phyloP scores from a whole-genome alignment of 1,139 yeast genomes.

The Taiozyma sp. region DNA sequence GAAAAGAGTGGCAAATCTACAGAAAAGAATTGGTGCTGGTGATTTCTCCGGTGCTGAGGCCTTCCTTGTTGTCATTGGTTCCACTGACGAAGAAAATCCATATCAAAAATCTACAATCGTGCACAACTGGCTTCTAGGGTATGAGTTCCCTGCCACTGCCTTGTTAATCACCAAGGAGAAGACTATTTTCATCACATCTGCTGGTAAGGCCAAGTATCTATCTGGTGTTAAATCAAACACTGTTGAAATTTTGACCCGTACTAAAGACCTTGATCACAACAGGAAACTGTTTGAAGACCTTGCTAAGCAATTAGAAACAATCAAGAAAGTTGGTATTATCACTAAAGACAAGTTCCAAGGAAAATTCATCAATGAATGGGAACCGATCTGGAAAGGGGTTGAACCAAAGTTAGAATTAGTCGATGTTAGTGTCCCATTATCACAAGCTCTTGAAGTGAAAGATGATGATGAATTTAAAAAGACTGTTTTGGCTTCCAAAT shows the following conservation, averaged over 20 bases:
- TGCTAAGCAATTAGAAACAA: slow-evolving; percentile 40
- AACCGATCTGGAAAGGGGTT: slow-evolving; percentile 43
- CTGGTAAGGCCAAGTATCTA: slow-evolving; percentile 82
- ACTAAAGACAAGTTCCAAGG: slow-evolving; percentile 77
- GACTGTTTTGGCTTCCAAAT: slow-evolving; percentile 66
- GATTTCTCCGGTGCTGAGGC: slow-evolving; percentile 47
- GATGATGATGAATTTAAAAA: slow-evolving; percentile 72
- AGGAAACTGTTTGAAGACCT: slow-evolving; percentile 59
- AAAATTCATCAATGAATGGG: slow-evolving; percentile 78
- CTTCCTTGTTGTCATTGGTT: slow-evolving; percentile 69
- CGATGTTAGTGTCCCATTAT: slow-evolving; percentile 54
- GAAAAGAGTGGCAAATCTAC: slow-evolving; percentile 28
- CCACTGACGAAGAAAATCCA: slow-evolving; percentile 82
- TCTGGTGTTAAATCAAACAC: slow-evolving; percentile 43
- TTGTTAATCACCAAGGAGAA: slow-evolving; percentile 59
- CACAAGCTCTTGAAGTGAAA: slow-evolving; percentile 62
- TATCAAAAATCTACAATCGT: slow-evolving; percentile 84
- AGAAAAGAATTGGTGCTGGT: slow-evolving; percentile 21
- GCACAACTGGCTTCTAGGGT: slow-evolving; percentile 91
- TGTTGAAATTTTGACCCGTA: slow-evolving; percentile 68
- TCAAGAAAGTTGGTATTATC: slow-evolving; percentile 51
- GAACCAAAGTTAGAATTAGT: slow-evolving; percentile 38
- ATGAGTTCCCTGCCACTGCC: slow-evolving; percentile 90
- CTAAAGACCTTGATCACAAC: slow-evolving; percentile 74
- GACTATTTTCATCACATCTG: slow-evolving; percentile 68